phyloP scores from a whole-genome alignment of 495 filamentous ascomycete species.

The Podospora bellae-mahoneyi region DNA sequence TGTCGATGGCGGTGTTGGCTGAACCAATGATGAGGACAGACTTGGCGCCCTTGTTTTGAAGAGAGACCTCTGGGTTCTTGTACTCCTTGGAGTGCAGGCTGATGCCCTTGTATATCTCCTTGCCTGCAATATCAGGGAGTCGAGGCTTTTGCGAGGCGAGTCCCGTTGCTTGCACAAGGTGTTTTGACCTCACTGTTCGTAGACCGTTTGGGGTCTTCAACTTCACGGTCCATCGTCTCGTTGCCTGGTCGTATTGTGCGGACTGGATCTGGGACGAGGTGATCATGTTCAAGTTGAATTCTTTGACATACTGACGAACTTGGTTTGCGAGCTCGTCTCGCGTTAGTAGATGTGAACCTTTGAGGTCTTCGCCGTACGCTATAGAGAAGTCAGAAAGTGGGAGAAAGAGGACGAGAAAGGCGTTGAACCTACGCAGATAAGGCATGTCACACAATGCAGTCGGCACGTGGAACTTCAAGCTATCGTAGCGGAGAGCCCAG shows the following conservation, averaged over 20 bases:
- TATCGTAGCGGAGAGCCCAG: conserved; percentile 37
- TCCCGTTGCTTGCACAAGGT: conserved; percentile 38
- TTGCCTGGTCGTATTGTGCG: conserved; percentile 22
- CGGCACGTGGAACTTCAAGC: conserved; percentile 33
- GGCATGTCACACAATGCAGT: conserved; percentile 30
- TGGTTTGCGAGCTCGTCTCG: conserved; percentile 32
- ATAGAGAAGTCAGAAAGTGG: neutral
- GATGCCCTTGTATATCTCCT: conserved; percentile 26
- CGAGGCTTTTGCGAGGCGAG: conserved; percentile 27
- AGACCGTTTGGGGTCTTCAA: conserved; percentile 15
- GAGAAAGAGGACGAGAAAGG: neutral
- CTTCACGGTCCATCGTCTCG: conserved; percentile 26
- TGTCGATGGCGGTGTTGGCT: conserved; percentile 40
- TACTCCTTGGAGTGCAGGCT: conserved; percentile 30
- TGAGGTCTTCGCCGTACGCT: conserved; percentile 23
- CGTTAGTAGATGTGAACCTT: conserved; percentile 19
- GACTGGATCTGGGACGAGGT: conserved; percentile 28
- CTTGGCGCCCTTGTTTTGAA: conserved; percentile 21
- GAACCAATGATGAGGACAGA: conserved; percentile 37
- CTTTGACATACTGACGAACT: conserved; percentile 22
- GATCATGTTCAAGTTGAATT: conserved; percentile 33
- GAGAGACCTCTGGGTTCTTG: conserved; percentile 16
- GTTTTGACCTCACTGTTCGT: conserved; percentile 22
- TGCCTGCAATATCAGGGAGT: conserved; percentile 23
- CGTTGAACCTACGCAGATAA: conserved; percentile 23